Evolutionary conservation across 495 filamentous ascomycete genomes (phyloP).

Genomic region (Podospora didyma): DNA sequence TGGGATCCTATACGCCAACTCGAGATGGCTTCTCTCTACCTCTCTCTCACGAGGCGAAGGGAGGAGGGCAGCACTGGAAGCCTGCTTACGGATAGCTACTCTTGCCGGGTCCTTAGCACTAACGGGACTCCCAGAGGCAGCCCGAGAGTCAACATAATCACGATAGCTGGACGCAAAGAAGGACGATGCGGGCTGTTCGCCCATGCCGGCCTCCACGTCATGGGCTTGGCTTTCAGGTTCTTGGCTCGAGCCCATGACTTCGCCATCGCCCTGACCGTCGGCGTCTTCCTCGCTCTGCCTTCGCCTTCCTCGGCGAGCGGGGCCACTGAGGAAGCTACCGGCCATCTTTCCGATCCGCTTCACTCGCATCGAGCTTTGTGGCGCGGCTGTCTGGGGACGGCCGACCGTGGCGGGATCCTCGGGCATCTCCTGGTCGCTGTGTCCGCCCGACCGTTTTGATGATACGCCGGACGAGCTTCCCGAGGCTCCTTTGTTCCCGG

Average conservation of each 20-base stretch:
- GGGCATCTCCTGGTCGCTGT: constrained; percentile 32
- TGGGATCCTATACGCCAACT: constrained; percentile 58
- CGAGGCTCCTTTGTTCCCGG: constrained; percentile 34
- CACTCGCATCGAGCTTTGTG: constrained; percentile 67
- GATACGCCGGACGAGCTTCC: constrained; percentile 37
- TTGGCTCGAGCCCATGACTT: constrained; percentile 28
- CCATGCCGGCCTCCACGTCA: constrained; percentile 30
- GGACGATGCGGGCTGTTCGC: constrained; percentile 29
- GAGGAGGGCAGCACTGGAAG: constrained; percentile 17
- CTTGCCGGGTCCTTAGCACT: constrained; percentile 34
- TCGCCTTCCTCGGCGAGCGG: constrained; percentile 66
- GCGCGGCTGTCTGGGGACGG: constrained; percentile 48
- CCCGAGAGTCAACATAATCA: constrained; percentile 36
- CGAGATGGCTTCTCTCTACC: constrained; percentile 13
- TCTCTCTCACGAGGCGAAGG: constrained; percentile 13
- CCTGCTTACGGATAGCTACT: constrained; percentile 29
- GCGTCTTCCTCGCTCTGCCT: constrained; percentile 72
- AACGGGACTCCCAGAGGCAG: constrained; percentile 42
- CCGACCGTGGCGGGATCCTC: constrained; percentile 41
- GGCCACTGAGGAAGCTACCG: constrained; percentile 70
- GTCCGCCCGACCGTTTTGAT: constrained; percentile 28
- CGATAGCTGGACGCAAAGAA: constrained; percentile 33
- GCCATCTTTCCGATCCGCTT: constrained; percentile 68
- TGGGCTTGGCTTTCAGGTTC: constrained; percentile 35
- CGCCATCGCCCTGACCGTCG: constrained; percentile 33